Conservation (phyloP, 2,329 filamentous ascomycete species). For the Neofusicoccum cordaticola region DNA sequence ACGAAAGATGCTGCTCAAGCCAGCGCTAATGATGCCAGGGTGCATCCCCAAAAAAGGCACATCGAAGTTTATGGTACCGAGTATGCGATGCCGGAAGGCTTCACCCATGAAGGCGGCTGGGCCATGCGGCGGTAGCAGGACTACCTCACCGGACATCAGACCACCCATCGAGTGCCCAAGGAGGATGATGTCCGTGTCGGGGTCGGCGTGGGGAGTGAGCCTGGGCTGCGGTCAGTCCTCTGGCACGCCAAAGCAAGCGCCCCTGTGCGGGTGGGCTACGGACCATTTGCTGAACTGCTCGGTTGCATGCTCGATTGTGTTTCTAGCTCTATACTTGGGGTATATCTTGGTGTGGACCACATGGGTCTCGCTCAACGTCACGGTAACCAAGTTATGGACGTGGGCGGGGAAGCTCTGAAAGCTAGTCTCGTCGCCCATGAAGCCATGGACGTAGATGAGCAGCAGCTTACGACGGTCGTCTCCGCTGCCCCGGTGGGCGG, state of each 20-base stretch:
- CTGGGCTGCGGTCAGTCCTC: slow-evolving; percentile 31
- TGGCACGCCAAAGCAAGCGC: slow-evolving; percentile 17
- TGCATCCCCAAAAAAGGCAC: slow-evolving; percentile 86
- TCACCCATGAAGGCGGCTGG: slow-evolving; percentile 19
- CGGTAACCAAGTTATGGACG: slow-evolving; percentile 71
- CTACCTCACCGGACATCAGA: slow-evolving; percentile 75
- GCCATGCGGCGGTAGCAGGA: slow-evolving; percentile 52
- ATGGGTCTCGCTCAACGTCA: slow-evolving; percentile 68
- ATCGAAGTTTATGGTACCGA: slow-evolving; percentile 80
- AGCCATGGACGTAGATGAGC: slow-evolving; percentile 83
- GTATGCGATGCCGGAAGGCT: slow-evolving; percentile 67
- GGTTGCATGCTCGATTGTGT: slow-evolving; percentile 67
- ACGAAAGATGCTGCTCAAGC: slow-evolving; percentile 73
- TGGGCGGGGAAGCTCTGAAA: slow-evolving; percentile 87
- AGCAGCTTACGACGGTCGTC: slow-evolving; percentile 59
- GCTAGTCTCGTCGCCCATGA: slow-evolving; percentile 82
- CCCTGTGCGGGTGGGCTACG: slow-evolving; percentile 19
- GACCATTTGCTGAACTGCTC: slow-evolving; percentile 81
- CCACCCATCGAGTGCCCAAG: slow-evolving; percentile 91
- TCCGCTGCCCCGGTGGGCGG: slow-evolving; percentile 29
- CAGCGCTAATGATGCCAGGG: slow-evolving; percentile 79
- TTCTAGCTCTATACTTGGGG: slow-evolving; percentile 74
- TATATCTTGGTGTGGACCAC: slow-evolving; percentile 85
- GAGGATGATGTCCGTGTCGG: slow-evolving; percentile 73
- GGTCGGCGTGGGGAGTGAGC: slow-evolving; percentile 73